Percentiles rank a stretch among this genome's conserved stretches.
phyloP scores from a whole-genome alignment of 2,329 filamentous ascomycete species.

The Clonostachys chloroleuca region DNA sequence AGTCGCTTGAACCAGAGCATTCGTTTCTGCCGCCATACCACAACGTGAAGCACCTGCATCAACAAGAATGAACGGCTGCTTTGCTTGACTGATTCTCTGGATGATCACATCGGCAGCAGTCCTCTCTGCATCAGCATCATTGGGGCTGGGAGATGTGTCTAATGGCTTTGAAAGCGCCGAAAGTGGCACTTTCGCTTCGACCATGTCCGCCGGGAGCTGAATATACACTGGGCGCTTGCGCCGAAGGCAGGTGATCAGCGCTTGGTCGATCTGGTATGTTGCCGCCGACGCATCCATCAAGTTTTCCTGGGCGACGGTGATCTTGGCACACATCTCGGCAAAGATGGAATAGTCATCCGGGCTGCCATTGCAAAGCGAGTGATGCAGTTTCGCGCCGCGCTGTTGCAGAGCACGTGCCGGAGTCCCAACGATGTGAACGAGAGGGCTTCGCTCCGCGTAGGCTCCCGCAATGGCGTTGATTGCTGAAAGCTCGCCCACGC shows the following conservation, averaged over 20 bases:
- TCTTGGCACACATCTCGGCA: constrained; percentile 67
- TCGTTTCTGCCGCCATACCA: constrained; percentile 66
- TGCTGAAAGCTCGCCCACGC: constrained; percentile 70
- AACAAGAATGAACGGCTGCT: constrained; percentile 73
- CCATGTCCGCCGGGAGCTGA: constrained; percentile 79
- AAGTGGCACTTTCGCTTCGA: constrained; percentile 71
- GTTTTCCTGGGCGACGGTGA: constrained; percentile 68
- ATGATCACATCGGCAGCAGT: constrained; percentile 77
- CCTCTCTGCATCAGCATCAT: constrained; percentile 68
- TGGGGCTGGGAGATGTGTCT: constrained; percentile 58
- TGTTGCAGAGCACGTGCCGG: constrained; percentile 42
- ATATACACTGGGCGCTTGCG: constrained; percentile 79
- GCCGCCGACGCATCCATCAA: constrained; percentile 67
- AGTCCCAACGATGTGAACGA: constrained; percentile 63
- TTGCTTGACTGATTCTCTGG: constrained; percentile 66
- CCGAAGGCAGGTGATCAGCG: constrained; percentile 69
- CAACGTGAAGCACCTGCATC: constrained; percentile 82
- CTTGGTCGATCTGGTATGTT: constrained; percentile 72
- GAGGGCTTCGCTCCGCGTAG: constrained; percentile 66
- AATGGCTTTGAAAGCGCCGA: constrained; percentile 64
- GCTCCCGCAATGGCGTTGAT: constrained; percentile 72
- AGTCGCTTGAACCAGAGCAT: constrained; percentile 68
- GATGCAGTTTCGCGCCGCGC: constrained; percentile 50
- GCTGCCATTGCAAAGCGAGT: constrained; percentile 68
- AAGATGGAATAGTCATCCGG: constrained; percentile 68